Evolutionary conservation across 129 eudicot species (phyloP).

Genomic region (Artemisia annua): DNA sequence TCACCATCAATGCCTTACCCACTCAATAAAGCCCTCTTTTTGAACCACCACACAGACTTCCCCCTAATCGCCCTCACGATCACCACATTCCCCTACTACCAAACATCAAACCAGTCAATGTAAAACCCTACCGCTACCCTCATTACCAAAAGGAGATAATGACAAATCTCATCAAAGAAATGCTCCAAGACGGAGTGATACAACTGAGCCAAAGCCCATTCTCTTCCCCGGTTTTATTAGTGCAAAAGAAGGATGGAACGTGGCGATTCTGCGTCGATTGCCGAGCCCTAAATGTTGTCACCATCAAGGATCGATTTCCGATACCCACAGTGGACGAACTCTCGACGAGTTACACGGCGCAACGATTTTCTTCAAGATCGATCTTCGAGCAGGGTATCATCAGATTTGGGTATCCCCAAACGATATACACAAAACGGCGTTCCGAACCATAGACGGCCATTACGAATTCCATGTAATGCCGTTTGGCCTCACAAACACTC

Average conservation of each 20-base stretch:
- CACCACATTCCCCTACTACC: neutral
- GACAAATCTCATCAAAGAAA: too few relatives aligned
- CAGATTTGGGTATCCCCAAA: neutral
- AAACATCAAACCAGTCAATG: neutral
- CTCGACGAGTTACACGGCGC: too few relatives aligned
- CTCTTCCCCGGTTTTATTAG: too few relatives aligned
- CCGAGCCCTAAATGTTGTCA: too few relatives aligned
- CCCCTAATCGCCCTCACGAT: neutral
- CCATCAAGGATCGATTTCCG: too few relatives aligned
- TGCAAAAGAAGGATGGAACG: too few relatives aligned
- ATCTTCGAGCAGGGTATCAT: neutral
- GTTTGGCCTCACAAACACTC: neutral
- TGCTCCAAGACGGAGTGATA: too few relatives aligned
- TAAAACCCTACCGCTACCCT: conserved; percentile 6
- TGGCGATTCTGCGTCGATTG: too few relatives aligned
- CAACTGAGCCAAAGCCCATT: too few relatives aligned
- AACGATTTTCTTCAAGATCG: too few relatives aligned
- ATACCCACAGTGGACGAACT: too few relatives aligned
- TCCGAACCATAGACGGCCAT: neutral
- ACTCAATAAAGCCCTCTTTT: neutral
- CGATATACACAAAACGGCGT: neutral
- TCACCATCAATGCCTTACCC: too few relatives aligned
- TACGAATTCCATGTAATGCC: neutral
- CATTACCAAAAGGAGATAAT: neutral
- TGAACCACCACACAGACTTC: neutral